Evolutionary conservation across 176 grass and related monocot species (phyloP).

Genomic region (Aegilops tauschii): DNA sequence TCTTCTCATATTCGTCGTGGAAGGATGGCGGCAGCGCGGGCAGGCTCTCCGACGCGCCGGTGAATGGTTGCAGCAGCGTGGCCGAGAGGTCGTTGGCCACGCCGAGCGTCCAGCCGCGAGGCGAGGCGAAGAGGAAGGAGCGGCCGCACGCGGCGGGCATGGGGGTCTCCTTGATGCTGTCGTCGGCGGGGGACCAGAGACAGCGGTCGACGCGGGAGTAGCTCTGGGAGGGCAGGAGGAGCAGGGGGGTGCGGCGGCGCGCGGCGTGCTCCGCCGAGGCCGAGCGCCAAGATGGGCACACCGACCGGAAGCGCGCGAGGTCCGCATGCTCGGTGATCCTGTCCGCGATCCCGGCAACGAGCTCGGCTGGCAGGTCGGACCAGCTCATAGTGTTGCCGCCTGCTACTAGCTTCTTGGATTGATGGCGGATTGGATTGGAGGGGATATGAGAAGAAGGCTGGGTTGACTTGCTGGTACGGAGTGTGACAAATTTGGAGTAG

Average conservation of each 20-base stretch:
- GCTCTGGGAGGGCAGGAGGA: neutral
- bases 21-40: neutral
- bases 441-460: neutral
- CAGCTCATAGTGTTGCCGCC: neutral
- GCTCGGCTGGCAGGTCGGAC: neutral
- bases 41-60: neutral
- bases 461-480: too few species aligned
- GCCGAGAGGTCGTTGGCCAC: constrained; percentile 7
- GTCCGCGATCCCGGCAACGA: neutral
- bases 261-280: neutral
- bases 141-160: neutral
- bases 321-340: neutral
- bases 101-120: constrained; percentile 13
- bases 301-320: neutral
- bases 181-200: neutral
- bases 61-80: constrained; percentile 1
- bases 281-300: neutral
- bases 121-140: constrained; percentile 22
- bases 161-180: neutral
- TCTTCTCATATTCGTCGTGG: neutral
- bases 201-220: neutral
- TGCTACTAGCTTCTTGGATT: neutral
- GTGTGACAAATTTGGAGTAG: too few species aligned
- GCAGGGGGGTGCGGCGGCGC: neutral
- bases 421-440: neutral